Percentiles rank a stretch among this genome's conserved stretches.
Evolutionary conservation across 345 rosid genomes (phyloP).

Genomic region (Syzygium oleosum): DNA sequence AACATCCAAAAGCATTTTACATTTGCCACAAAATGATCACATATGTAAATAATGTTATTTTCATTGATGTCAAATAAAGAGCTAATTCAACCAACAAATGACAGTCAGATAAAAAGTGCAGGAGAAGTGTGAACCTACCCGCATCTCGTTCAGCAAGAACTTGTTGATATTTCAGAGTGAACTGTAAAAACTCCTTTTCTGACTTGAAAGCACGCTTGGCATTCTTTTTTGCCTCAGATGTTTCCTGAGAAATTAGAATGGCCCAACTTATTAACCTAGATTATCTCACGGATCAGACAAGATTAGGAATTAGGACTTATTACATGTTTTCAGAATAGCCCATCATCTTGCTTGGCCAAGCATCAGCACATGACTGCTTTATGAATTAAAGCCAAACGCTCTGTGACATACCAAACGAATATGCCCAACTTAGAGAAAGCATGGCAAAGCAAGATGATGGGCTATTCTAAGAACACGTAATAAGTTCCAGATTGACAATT

Average conservation of each 20-base stretch:
- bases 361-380: neutral
- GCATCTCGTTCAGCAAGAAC: constrained; percentile 81
- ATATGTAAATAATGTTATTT: neutral
- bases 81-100: neutral
- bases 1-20: neutral
- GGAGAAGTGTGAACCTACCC: constrained; percentile 29
- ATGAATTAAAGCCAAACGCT: neutral
- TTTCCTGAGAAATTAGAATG: constrained; percentile 34
- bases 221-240: constrained; percentile 59
- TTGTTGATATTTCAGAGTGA: constrained; percentile 87
- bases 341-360: neutral
- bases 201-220: constrained; percentile 54
- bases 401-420: neutral
- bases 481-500: neutral
- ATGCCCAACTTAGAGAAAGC: neutral
- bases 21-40: neutral
- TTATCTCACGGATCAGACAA: neutral
- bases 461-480: neutral
- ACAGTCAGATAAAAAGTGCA: neutral
- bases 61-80: neutral
- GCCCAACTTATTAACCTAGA: neutral
- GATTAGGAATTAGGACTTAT: neutral
- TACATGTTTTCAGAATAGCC: neutral
- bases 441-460: neutral
- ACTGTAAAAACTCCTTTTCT: constrained; percentile 78